Conservation (phyloP, 768 basidiomycete species). For the Tulasnella sp. region DNA sequence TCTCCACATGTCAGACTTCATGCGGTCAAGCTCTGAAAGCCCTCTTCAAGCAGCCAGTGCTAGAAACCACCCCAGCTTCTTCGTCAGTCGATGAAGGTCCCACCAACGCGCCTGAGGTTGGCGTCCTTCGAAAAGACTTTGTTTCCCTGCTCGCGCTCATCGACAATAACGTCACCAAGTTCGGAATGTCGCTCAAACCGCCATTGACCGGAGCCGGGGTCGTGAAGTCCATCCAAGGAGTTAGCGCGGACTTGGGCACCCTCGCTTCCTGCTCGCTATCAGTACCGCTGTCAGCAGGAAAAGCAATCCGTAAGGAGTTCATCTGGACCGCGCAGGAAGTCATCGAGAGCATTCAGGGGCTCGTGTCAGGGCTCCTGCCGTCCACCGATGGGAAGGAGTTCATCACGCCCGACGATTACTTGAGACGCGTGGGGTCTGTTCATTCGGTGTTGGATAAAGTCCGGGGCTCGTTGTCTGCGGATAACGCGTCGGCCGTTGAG, state of each 20-base stretch:
- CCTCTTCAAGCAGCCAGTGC: background rate
- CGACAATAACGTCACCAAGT: constrained; percentile 10
- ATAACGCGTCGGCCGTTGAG: constrained; percentile 12
- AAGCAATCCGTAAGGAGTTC: constrained; percentile 11
- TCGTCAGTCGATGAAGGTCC: background rate
- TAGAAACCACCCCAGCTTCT: background rate
- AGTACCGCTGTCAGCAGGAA: background rate
- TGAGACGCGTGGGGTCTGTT: constrained; percentile 6
- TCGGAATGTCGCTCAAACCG: constrained; percentile 16
- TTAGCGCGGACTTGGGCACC: constrained; percentile 4
- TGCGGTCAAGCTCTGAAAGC: background rate
- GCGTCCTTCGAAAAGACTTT: constrained; percentile 12
- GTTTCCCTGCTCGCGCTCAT: constrained; percentile 13
- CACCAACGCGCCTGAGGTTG: background rate
- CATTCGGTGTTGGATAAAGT: constrained; percentile 12
- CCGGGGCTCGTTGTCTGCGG: constrained; percentile 4
- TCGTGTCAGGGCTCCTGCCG: background rate
- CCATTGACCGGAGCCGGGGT: constrained; percentile 9
- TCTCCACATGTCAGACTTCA: background rate
- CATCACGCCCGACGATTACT: constrained; percentile 6
- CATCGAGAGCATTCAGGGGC: constrained; percentile 10
- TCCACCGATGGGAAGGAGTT: background rate
- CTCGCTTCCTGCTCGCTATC: constrained; percentile 7
- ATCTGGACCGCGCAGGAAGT: constrained; percentile 16
- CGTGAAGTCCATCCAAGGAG: constrained; percentile 8